Evolutionary conservation across 495 filamentous ascomycete species (phyloP), one percentile per base, ranked within the genome.

Genomic region (Penicillium steckii): DNA sequence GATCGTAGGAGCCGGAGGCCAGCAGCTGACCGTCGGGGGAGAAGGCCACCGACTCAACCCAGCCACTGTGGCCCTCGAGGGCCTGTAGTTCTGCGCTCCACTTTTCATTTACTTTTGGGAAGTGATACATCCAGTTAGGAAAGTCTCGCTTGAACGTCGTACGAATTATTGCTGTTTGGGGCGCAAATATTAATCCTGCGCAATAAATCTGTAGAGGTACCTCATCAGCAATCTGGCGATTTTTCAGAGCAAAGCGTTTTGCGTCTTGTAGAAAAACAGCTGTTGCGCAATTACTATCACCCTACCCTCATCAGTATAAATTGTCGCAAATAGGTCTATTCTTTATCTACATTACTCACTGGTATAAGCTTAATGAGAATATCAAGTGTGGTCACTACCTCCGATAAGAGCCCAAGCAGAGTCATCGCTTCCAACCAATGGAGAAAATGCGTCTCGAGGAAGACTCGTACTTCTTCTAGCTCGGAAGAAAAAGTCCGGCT

Each of bases 161-260:
- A 50, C 64, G 55, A 21, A 72, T 54, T 38, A 68, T 57, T 48
- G 62, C 65, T 21, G 26, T 64, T 48, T 48, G 45, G 44, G 65
- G 73, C 12, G 59, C 50, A 61, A 76, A 78, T 12, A 71, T 26
- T 10, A 76, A 56, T 21, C 61, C 67, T 24, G 62, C 50, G 25
- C 43, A 60, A 50, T 64, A 64, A 43, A 64, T 27, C 35, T 64
- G 53, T 8, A 50, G 49, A 15, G 60, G 52, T 60, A 53, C 52
- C 66, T 55, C 66, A 67, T 53, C 62, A 26, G 53, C 72, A 64
- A 37, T 75, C 52, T 53, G 66, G 59, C 17, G 54, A 51, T 61
- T 61, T 30, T 51, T 55, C 19, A 70, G 55, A 30, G 67, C 37
- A 55, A 76, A 77, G 27, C 70, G 64, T 38, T 48, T 63, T 42